A percentile compares a stretch with the other conserved stretches of the same genome.
phyloP scores from a whole-genome alignment of 345 rosid species.

The Lagerstroemia speciosa region DNA sequence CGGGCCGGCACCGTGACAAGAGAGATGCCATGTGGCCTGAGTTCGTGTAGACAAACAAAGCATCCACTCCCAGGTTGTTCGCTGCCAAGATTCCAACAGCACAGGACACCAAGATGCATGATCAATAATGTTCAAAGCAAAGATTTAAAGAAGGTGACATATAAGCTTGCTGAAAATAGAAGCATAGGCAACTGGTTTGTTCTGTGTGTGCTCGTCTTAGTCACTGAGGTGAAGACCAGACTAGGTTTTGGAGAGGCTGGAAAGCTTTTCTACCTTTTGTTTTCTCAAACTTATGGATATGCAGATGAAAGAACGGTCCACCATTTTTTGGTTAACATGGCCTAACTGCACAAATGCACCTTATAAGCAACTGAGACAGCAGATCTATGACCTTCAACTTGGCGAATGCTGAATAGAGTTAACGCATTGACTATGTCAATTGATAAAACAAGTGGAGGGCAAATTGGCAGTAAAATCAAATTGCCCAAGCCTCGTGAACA shows the following conservation, averaged over 20 bases:
- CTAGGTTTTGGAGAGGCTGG: neutral
- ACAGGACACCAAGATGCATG: conserved; percentile 6
- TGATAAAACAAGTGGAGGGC: neutral
- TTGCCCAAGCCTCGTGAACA: neutral
- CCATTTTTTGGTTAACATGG: no score
- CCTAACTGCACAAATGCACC: neutral
- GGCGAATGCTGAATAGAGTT: neutral
- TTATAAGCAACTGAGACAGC: neutral
- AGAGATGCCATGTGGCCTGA: conserved; percentile 94
- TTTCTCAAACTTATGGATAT: neutral
- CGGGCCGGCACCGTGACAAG: conserved; percentile 89
- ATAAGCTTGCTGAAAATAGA: neutral
- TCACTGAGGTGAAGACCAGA: neutral
- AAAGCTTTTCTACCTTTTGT: neutral
- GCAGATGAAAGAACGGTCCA: no score
- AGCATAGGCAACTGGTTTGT: neutral
- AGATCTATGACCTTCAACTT: neutral
- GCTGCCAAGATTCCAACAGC: conserved; percentile 41
- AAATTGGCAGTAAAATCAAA: neutral
- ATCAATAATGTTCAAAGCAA: neutral
- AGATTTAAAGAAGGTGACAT: neutral
- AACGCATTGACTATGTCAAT: neutral
- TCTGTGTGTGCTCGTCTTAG: neutral
- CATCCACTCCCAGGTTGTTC: conserved; percentile 86
- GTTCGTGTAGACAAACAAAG: conserved; percentile 86